phyloP scores from a whole-genome alignment of 2,329 filamentous ascomycete genomes.

The Parascedosporium putredinis region DNA sequence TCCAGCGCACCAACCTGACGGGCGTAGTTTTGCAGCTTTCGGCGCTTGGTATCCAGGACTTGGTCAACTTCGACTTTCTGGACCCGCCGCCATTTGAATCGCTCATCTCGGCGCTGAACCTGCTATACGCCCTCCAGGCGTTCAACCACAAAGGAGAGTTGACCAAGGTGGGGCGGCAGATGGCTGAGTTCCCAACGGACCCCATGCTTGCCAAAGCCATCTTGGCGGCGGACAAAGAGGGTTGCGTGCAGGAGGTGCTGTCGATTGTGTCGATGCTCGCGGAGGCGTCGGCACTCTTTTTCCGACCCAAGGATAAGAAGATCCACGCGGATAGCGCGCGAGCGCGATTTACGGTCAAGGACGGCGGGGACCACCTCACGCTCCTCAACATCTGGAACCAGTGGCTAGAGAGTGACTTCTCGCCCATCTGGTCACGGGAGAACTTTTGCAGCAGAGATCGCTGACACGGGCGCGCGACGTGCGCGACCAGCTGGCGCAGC shows the following conservation, averaged over 20 bases:
- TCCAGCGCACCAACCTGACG: conserved; percentile 81
- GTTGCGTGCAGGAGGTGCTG: conserved; percentile 88
- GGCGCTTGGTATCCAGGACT: conserved; percentile 80
- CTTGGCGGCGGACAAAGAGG: conserved; percentile 76
- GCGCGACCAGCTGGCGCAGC: conserved; percentile 79
- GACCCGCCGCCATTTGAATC: conserved; percentile 85
- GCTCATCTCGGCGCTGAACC: conserved; percentile 78
- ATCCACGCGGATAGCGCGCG: conserved; percentile 88
- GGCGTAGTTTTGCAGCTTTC: conserved; percentile 78
- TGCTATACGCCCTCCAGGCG: conserved; percentile 82
- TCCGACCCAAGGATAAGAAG: conserved; percentile 94
- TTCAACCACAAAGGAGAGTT: conserved; percentile 81
- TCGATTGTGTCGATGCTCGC: conserved; percentile 91
- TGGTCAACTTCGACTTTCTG: conserved; percentile 94
- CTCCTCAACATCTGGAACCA: conserved; percentile 91
- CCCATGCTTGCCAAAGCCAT: conserved; percentile 86
- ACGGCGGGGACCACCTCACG: conserved; percentile 67
- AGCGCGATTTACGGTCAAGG: conserved; percentile 77
- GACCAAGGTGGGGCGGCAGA: conserved; percentile 83
- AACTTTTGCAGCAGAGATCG: conserved; percentile 92
- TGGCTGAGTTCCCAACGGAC: conserved; percentile 91
- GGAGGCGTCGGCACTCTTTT: conserved; percentile 82
- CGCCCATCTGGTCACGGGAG: conserved; percentile 76
- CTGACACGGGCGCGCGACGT: conserved; percentile 83
- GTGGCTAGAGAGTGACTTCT: conserved; percentile 89